phyloP scores from a whole-genome alignment of 192 early-diverging fungal genomes.

The Coemansia sp. region DNA sequence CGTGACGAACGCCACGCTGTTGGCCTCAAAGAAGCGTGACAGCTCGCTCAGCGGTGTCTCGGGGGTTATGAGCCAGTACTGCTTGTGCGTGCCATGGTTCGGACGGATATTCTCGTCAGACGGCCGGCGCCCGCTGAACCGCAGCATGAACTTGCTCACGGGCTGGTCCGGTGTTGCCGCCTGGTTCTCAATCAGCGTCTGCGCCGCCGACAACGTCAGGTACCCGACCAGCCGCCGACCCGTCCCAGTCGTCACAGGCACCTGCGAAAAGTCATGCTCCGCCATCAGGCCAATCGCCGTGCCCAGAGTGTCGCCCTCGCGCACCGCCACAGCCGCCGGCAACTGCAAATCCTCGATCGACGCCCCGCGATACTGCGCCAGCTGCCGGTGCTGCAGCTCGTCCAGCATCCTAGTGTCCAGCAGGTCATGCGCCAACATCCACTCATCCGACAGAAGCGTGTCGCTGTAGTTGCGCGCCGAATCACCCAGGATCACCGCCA shows the following conservation, averaged over 20 bases:
- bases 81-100: background rate
- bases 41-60: constrained; percentile 71
- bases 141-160: constrained; percentile 62
- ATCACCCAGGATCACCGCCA: constrained; percentile 60
- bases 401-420: constrained; percentile 57
- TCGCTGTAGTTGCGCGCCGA: constrained; percentile 63
- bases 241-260: constrained; percentile 66
- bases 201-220: constrained; percentile 60
- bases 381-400: constrained; percentile 53
- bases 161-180: constrained; percentile 44
- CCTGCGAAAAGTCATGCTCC: constrained; percentile 79
- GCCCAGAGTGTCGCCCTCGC: constrained; percentile 51
- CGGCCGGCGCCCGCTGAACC: constrained; percentile 30
- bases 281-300: constrained; percentile 71
- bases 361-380: constrained; percentile 69
- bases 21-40: constrained; percentile 75
- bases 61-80: constrained; percentile 75
- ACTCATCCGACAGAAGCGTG: constrained; percentile 68
- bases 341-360: constrained; percentile 81
- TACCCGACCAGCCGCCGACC: constrained; percentile 70
- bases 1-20: constrained; percentile 77
- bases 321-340: constrained; percentile 68
- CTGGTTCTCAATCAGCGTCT: constrained; percentile 53
- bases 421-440: constrained; percentile 71
- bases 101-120: background rate